Percentiles rank a stretch among this genome's conserved stretches.
These are phyloP conservation scores for Pleurotus giganteus DNA, from an alignment of 768 basidiomycete species.

Conservation along the genomic window DNA sequence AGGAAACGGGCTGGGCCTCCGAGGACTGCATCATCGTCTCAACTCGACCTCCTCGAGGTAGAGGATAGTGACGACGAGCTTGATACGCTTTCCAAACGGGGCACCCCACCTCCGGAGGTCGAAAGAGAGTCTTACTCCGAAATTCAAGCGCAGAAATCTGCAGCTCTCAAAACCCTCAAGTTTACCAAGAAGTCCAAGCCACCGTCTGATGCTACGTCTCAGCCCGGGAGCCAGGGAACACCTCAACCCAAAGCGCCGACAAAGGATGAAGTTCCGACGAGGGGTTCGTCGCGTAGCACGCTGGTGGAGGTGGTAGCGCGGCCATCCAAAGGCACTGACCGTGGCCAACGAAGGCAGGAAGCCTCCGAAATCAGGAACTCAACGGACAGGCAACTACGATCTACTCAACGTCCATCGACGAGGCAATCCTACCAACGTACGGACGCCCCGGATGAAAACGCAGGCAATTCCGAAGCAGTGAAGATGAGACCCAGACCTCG, in stretches of 20 bases:
- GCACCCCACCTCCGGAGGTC: background rate
- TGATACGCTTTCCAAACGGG: constrained; percentile 4
- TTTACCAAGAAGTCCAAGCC: constrained; percentile 34
- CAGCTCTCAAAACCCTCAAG: constrained; percentile 21
- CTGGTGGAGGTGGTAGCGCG: background rate
- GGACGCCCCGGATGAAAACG: background rate
- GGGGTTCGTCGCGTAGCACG: background rate
- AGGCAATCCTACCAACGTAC: background rate
- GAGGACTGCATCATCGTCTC: background rate
- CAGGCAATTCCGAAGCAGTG: background rate
- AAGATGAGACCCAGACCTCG: constrained; percentile 15
- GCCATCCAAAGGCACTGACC: background rate
- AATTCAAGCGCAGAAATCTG: constrained; percentile 13
- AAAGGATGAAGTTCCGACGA: background rate
- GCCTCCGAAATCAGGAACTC: too few species aligned
- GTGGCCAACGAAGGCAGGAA: too few species aligned
- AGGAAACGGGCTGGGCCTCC: background rate
- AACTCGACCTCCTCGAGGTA: background rate
- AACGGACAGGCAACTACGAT: too few species aligned
- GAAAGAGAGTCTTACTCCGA: background rate
- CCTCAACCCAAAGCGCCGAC: constrained; percentile 4
- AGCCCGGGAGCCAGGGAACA: constrained; percentile 9
- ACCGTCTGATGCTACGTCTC: background rate
- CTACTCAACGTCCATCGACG: background rate
- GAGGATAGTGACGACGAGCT: constrained; percentile 5